Evolutionary conservation across 1,284 basidiomycete genomes (phyloP).

Genomic region (Boletus smithii): DNA sequence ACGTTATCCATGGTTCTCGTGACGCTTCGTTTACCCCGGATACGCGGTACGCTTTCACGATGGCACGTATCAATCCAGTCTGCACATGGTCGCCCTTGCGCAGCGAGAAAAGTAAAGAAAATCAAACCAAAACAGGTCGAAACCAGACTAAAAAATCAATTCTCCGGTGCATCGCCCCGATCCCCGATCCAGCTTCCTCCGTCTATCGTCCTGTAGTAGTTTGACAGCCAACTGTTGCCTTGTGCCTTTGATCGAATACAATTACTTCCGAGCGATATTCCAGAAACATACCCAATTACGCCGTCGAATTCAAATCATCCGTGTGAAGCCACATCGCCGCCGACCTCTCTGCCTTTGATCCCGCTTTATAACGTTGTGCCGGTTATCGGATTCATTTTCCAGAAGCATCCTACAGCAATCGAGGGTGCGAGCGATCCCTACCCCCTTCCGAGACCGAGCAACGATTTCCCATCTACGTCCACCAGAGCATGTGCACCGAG

Average conservation of each 20-base stretch:
- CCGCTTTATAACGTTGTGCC: not conserved
- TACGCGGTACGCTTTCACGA: not conserved
- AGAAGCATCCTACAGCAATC: not conserved
- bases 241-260: conserved; percentile 2
- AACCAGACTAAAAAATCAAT: conserved; percentile 3
- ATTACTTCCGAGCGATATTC: conserved; percentile 7
- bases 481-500: conserved; percentile 20
- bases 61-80: conserved; percentile 1
- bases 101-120: not conserved
- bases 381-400: conserved; percentile 3
- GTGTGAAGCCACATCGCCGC: conserved; percentile 11
- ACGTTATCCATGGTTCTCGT: not conserved
- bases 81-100: conserved; percentile 1
- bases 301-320: not conserved
- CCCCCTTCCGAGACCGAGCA: conserved; percentile 7
- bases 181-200: conserved; percentile 5
- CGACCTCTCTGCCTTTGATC: conserved; percentile 7
- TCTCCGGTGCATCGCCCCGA: conserved; percentile 2
- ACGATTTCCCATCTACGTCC: conserved; percentile 3
- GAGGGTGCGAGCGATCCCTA: not conserved
- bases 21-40: conserved; percentile 7
- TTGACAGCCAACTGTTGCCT: not conserved
- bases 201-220: not conserved
- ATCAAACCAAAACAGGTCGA: conserved; percentile 7
- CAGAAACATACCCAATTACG: conserved; percentile 2